Evolutionary conservation across 345 rosid genomes (phyloP).

Genomic region (Sapria himalayana): DNA sequence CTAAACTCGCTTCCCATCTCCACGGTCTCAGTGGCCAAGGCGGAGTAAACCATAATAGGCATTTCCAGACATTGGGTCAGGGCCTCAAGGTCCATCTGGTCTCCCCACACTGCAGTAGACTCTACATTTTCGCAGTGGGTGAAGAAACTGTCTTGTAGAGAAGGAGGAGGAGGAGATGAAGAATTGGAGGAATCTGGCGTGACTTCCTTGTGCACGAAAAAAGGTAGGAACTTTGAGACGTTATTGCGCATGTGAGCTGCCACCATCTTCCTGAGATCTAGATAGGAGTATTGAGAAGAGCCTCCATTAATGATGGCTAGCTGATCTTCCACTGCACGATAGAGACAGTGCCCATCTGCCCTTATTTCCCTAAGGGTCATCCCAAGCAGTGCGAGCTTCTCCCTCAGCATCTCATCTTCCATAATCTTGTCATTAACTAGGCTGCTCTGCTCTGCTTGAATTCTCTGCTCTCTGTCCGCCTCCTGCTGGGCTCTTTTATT

Average conservation of each 20-base stretch:
- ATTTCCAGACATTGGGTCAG: conserved; percentile 32
- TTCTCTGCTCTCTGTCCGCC: conserved; percentile 74
- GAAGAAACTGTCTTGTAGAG: conserved; percentile 27
- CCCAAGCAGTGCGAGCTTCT: conserved; percentile 46
- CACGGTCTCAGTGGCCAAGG: conserved; percentile 50
- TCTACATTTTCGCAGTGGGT: conserved; percentile 42
- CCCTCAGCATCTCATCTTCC: conserved; percentile 36
- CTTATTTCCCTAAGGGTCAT: conserved; percentile 50
- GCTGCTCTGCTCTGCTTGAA: conserved; percentile 71
- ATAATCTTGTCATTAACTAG: conserved; percentile 47
- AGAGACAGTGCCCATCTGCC: conserved; percentile 88
- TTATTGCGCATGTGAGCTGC: conserved; percentile 68
- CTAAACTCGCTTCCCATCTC: conserved; percentile 58
- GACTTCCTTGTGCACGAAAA: too few relatives aligned
- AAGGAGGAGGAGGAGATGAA: conserved; percentile 19
- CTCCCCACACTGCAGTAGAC: conserved; percentile 57
- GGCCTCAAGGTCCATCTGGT: conserved; percentile 49
- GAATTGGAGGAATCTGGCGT: too few relatives aligned
- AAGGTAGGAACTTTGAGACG: conserved; percentile 30
- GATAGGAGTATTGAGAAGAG: conserved; percentile 41
- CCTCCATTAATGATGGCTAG: conserved; percentile 38
- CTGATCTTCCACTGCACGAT: conserved; percentile 82
- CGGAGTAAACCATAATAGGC: conserved; percentile 35
- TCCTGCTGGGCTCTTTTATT: conserved; percentile 85
- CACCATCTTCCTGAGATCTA: conserved; percentile 53